These are phyloP conservation scores for Tylopilus subfusipes DNA, from an alignment of 768 basidiomycete genomes.

Conservation along the genomic window DNA sequence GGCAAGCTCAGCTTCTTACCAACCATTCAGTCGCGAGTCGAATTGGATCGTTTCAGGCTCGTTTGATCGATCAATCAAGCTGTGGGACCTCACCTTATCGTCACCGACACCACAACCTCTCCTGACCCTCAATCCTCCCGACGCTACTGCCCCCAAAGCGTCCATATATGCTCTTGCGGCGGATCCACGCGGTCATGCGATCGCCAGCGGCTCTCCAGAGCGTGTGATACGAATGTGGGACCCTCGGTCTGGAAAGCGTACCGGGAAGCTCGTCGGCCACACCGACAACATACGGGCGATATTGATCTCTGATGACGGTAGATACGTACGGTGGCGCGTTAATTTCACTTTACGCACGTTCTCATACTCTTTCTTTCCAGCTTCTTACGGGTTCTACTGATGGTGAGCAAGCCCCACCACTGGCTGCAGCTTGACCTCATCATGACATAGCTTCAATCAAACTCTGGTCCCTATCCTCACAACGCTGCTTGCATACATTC, in stretches of 20 bases:
- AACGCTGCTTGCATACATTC: slow-evolving; percentile 93
- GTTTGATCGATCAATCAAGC: slow-evolving; percentile 88
- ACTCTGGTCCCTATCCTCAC: slow-evolving; percentile 88
- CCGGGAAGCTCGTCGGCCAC: slow-evolving; percentile 88
- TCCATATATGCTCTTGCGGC: slow-evolving; percentile 77
- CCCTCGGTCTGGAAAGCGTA: slow-evolving; percentile 77
- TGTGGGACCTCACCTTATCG: slow-evolving; percentile 78
- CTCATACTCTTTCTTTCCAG: slow-evolving; percentile 34
- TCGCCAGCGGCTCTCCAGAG: slow-evolving; percentile 91
- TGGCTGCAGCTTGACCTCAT: slow-evolving; percentile 12
- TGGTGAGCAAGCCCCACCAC: slow-evolving; percentile 32
- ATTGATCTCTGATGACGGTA: slow-evolving; percentile 83
- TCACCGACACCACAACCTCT: slow-evolving; percentile 47
- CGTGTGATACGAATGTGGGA: slow-evolving; percentile 92
- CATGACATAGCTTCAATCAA: slow-evolving; percentile 67
- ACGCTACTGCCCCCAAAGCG: slow-evolving; percentile 61
- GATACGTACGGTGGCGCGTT: slow-evolving; percentile 61
- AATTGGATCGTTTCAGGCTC: slow-evolving; percentile 92
- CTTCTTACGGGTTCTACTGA: slow-evolving; percentile 85
- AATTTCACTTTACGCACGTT: slow-evolving; percentile 1
- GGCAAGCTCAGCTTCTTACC: slow-evolving; percentile 10
- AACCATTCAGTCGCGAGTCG: slow-evolving; percentile 57
- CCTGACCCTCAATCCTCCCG: slow-evolving; percentile 63
- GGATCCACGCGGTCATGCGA: slow-evolving; percentile 73
- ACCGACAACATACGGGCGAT: slow-evolving; percentile 96